Percentiles rank a stretch among this genome's conserved stretches.
These are phyloP conservation scores for Backusella australiensis DNA, from an alignment of 192 early-diverging fungal genomes.

Conservation along the genomic window DNA sequence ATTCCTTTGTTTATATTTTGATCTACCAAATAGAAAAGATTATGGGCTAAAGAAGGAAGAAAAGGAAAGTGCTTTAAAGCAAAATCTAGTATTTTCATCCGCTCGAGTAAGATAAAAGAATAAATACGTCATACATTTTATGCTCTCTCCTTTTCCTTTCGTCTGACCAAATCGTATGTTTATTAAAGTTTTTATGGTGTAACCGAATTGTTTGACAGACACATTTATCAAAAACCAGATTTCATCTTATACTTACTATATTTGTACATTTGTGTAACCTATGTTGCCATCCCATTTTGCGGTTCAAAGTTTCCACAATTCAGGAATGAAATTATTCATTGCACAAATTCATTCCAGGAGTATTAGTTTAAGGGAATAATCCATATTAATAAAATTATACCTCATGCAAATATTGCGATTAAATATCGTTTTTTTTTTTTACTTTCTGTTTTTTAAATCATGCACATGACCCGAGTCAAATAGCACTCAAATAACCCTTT, in stretches of 20 bases:
- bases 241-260: not conserved
- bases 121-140: not conserved
- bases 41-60: not conserved
- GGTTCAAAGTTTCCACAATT: not conserved
- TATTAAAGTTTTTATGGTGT: conserved; percentile 3
- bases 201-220: conserved; percentile 1
- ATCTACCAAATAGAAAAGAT: not conserved
- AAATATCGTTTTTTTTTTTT: not conserved
- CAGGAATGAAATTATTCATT: not conserved
- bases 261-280: not conserved
- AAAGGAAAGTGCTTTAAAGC: not conserved
- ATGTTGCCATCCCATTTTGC: not conserved
- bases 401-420: not conserved
- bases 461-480: not conserved
- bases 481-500: not conserved
- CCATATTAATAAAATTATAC: not conserved
- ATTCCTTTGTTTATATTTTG: not conserved
- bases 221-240: not conserved
- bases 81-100: not conserved
- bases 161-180: not conserved
- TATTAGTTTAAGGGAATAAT: not conserved
- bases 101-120: not conserved
- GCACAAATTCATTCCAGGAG: conserved; percentile 9
- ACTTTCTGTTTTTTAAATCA: not conserved
- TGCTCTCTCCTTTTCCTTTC: not conserved